phyloP scores from a whole-genome alignment of 176 grass and related monocot genomes.

The Pontederia crassipes region DNA sequence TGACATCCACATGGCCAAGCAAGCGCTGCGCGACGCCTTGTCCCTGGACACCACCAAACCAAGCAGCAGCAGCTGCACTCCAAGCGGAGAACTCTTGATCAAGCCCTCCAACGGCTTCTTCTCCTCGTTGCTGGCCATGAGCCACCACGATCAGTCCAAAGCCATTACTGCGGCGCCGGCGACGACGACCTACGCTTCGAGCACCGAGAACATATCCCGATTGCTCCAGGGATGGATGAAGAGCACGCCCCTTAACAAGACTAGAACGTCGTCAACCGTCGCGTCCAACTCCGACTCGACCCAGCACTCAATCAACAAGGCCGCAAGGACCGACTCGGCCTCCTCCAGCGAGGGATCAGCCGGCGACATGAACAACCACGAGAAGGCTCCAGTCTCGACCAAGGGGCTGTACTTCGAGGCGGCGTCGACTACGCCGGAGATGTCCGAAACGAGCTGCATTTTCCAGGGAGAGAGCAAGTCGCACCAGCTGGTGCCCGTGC shows the following conservation, averaged over 20 bases:
- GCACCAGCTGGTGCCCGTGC: no score
- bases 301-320: background rate
- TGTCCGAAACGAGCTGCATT: background rate
- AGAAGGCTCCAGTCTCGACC: no score
- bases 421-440: background rate
- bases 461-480: slow-evolving; percentile 7
- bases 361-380: background rate
- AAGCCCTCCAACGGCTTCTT: background rate
- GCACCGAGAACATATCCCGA: slow-evolving; percentile 8
- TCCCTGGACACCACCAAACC: background rate
- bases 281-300: background rate
- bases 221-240: slow-evolving; percentile 8
- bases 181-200: background rate
- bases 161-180: background rate
- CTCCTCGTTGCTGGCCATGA: background rate
- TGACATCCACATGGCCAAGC: slow-evolving; percentile 8
- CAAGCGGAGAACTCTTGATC: no score
- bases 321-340: background rate
- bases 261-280: background rate
- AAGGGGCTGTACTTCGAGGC: background rate
- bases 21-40: slow-evolving; percentile 1
- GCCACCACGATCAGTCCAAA: no score
- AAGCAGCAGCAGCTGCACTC: background rate
- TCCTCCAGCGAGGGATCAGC: background rate
- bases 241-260: background rate